Percentiles rank a stretch among this genome's conserved stretches.
phyloP scores from a whole-genome alignment of 2,329 filamentous ascomycete species.

The Drechmeria coniospora region DNA sequence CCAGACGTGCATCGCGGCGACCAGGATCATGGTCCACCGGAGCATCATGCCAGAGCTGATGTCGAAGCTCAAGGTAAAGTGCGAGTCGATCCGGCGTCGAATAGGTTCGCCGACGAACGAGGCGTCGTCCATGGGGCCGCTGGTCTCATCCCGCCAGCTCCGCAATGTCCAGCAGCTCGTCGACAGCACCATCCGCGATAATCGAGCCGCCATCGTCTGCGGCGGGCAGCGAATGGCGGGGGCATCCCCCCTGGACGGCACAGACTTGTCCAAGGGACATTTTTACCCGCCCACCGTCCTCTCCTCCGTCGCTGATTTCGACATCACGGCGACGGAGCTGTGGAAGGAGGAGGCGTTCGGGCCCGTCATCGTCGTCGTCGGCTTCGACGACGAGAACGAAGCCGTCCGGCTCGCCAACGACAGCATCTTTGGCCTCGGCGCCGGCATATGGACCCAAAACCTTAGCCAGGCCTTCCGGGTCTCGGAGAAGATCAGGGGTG shows the following conservation, averaged over 20 bases:
- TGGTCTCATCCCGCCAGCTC: conserved; percentile 48
- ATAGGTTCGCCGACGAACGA: conserved; percentile 42
- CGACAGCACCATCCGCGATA: conserved; percentile 42
- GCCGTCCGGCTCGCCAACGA: conserved; percentile 57
- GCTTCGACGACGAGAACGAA: conserved; percentile 60
- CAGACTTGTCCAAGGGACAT: conserved; percentile 42
- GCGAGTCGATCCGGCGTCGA: conserved; percentile 33
- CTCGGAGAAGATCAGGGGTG: conserved; percentile 53
- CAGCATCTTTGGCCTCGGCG: conserved; percentile 62
- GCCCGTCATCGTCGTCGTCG: conserved; percentile 59
- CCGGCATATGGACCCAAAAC: conserved; percentile 62
- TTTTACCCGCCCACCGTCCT: conserved; percentile 75
- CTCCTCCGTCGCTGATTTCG: conserved; percentile 30
- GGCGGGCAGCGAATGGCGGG: conserved; percentile 35
- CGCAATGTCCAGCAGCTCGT: conserved; percentile 52
- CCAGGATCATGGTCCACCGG: conserved; percentile 60
- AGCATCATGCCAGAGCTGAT: conserved; percentile 50
- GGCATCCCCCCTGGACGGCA: conserved; percentile 31
- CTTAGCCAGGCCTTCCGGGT: conserved; percentile 63
- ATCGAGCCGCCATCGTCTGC: conserved; percentile 17
- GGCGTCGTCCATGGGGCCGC: conserved; percentile 46
- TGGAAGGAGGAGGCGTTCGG: conserved; percentile 74
- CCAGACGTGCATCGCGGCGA: conserved; percentile 52
- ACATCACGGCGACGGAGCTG: conserved; percentile 53
- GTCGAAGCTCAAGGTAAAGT: conserved; percentile 46